Percentiles rank a stretch among this genome's conserved stretches.
These are phyloP conservation scores for Leccinum longicurvipes DNA, from an alignment of 768 basidiomycete genomes.

Conservation along the genomic window DNA sequence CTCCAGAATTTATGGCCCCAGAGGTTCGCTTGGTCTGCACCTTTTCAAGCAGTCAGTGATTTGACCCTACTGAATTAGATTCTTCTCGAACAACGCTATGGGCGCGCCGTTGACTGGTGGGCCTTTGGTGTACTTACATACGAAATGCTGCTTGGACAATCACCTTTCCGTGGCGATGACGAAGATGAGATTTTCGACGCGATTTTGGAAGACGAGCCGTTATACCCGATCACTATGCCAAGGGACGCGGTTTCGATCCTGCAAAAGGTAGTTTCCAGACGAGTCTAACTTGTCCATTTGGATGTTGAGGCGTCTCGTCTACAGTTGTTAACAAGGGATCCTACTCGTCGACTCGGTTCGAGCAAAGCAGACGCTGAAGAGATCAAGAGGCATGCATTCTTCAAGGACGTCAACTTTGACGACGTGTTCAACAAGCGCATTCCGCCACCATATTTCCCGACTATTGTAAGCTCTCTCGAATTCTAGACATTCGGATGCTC, in stretches of 20 bases:
- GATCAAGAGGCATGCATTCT: slow-evolving; percentile 97
- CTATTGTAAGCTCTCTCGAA: slow-evolving; percentile 61
- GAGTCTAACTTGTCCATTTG: not conserved
- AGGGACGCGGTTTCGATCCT: slow-evolving; percentile 93
- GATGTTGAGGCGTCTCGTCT: slow-evolving; percentile 6
- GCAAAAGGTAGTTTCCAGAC: slow-evolving; percentile 64
- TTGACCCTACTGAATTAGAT: slow-evolving; percentile 54
- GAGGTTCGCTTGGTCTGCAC: slow-evolving; percentile 58
- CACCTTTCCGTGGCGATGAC: slow-evolving; percentile 98
- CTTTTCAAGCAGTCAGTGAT: not conserved
- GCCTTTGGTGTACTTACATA: slow-evolving; percentile 98
- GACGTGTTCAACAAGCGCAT: slow-evolving; percentile 97
- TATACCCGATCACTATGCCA: slow-evolving; percentile 99
- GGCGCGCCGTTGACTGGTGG: slow-evolving; percentile 99
- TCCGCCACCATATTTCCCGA: slow-evolving; percentile 96
- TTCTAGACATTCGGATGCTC: slow-evolving; percentile 3
- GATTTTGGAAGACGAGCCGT: slow-evolving; percentile 94
- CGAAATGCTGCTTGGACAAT: slow-evolving; percentile 98
- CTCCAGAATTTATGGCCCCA: slow-evolving; percentile 99
- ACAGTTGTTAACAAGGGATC: slow-evolving; percentile 94
- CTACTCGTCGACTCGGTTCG: slow-evolving; percentile 84
- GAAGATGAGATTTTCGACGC: slow-evolving; percentile 99
- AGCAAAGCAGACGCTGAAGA: slow-evolving; percentile 92
- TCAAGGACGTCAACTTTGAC: slow-evolving; percentile 96
- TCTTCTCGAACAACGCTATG: slow-evolving; percentile 97